Evolutionary conservation across 2,329 filamentous ascomycete species (phyloP), one percentile per base, ranked within the genome.

Genomic region (Sarocladium brachiariae): DNA sequence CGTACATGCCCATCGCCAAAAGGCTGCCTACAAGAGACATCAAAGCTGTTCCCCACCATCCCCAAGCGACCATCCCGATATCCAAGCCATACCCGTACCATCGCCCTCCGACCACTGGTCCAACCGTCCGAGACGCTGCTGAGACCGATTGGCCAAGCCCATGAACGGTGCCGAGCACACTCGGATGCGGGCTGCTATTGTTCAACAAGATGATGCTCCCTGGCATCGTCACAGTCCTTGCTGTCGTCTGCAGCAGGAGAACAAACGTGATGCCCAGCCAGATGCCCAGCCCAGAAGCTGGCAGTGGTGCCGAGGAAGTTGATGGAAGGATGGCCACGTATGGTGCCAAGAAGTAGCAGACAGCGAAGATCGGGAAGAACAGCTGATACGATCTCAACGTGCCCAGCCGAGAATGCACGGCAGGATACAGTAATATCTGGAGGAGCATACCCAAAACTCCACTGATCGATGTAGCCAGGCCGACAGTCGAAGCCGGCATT

Each of bases 401-500:
- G 14, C 85, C 86, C 9, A 87, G 76, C 2, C 75, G 75, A 1
- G 73, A 73, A 58, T 87, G 84, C 2, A 87, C 70, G 35, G 72
- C 71, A 0, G 85, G 85, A 61, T 89, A 89, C 8, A 86, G 65
- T 50, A 84, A 73, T 19, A 89, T 75, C 62, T 89, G 86, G 3
- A 89, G 70, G 1, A 79, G 68, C 54, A 89, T 82, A 21, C 85
- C 86, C 39, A 88, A 74, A 39, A 85, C 67, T 8, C 86, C 86
- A 9, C 88, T 78, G 54, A 86, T 78, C 13, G 84, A 82, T 35
- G 84, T 85, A 13, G 84, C 84, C 37, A 85, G 69, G 21, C 86
- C 85, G 45, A 89, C 84, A 0, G 78, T 80, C 0, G 78, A 74
- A 0, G 84, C 80, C 0, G 81, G 76, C 63, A 89, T 81, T 19